Evolutionary conservation across 2,329 filamentous ascomycete genomes (phyloP), one percentile per base, ranked within the genome.

Genomic region (Cladosporium sp.): DNA sequence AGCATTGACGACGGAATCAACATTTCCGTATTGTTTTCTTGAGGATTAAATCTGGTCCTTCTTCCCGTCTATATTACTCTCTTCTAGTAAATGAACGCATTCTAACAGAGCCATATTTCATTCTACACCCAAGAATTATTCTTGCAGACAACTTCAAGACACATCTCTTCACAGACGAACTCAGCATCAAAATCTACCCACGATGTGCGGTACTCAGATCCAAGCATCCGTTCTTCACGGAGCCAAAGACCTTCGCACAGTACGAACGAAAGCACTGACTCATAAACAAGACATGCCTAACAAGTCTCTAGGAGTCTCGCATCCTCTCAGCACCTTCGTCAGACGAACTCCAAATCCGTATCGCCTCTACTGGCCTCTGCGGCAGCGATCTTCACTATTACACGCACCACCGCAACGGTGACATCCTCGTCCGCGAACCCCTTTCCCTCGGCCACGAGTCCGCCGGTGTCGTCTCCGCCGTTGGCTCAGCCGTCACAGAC

Each of bases 361-460:
- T 89, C 61, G 82, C 81, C 61, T 80, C 82, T 63, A 89, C 86
- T 4, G 86, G 86, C 25, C 83, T 90, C 68, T 89, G 86, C 71
- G 86, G 86, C 68, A 86, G 83, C 51, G 86, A 90, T 71, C 79
- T 87, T 4, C 87, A 96, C 80, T 96, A 96, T 84, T 96, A 90
- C 82, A 79, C 83, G 62, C 88, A 95, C 73, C 90, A 90, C 68
- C 86, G 88, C 69, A 96, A 96, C 74, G 91, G 91, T 71, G 85
- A 90, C 78, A 96, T 91, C 69, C 82, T 92, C 59, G 85, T 95
- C 58, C 86, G 84, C 69, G 84, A 90, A 64, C 91, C 91, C 61
- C 87, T 96, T 80, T 87, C 91, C 13, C 84, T 96, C 0, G 86
- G 86, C 64, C 86, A 89, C 71, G 86, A 89, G 71, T 92, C 91